Conservation (phyloP, 75 land plant species). For the Cunninghamia lanceolata region DNA sequence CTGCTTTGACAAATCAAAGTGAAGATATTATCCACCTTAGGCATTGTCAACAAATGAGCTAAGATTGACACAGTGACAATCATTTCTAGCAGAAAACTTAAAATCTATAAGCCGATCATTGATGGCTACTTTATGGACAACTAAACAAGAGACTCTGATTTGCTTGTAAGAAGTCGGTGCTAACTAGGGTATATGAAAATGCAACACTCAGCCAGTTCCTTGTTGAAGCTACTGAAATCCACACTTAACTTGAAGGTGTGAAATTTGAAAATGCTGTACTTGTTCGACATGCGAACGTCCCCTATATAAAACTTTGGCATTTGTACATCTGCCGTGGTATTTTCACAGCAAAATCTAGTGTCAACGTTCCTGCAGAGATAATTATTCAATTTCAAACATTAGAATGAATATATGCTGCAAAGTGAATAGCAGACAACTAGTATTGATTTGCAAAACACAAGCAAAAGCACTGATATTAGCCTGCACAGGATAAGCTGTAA, state of each 20-base stretch:
- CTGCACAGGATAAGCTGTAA: not conserved
- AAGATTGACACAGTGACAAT: not conserved
- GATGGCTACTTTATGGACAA: not conserved
- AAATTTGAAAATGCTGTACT: not conserved
- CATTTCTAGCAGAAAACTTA: not conserved
- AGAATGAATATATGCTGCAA: not conserved
- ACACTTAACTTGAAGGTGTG: not conserved
- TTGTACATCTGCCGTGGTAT: not conserved
- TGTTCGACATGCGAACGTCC: not conserved
- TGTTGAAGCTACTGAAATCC: not conserved
- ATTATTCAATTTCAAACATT: not conserved
- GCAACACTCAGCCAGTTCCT: not conserved
- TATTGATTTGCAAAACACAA: not conserved
- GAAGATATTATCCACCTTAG: not conserved
- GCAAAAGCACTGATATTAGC: not conserved
- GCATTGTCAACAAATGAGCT: not conserved
- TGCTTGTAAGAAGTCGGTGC: not conserved
- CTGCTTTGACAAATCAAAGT: not conserved
- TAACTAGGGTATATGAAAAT: not conserved
- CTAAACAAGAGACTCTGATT: not conserved
- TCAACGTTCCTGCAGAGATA: not conserved
- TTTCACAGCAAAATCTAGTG: not conserved
- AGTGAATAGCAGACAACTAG: not conserved
- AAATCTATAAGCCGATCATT: not conserved
- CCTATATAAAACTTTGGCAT: not conserved